Percentiles rank a stretch among this genome's conserved stretches.
phyloP scores from a whole-genome alignment of 2,329 filamentous ascomycete species.

The Penicillium freii region DNA sequence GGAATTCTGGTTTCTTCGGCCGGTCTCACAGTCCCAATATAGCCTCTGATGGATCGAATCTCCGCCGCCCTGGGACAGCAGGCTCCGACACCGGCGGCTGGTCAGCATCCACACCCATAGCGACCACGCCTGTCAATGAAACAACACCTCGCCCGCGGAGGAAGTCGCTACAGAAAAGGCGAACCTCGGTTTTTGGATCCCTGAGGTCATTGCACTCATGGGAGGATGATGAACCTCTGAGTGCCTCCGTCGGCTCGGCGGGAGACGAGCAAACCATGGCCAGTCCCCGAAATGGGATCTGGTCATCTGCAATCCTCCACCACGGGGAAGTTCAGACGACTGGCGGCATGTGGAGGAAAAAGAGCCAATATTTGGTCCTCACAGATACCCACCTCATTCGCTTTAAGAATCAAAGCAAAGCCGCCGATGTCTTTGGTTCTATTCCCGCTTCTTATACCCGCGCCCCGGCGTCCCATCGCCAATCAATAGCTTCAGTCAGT shows the following conservation, averaged over 20 bases:
- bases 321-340: constrained; percentile 70
- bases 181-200: constrained; percentile 60
- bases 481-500: constrained; percentile 59
- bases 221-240: constrained; percentile 53
- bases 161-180: constrained; percentile 47
- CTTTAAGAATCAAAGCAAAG: constrained; percentile 66
- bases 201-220: constrained; percentile 53
- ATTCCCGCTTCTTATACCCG: constrained; percentile 45
- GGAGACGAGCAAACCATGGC: constrained; percentile 47
- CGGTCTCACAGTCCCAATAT: constrained; percentile 26
- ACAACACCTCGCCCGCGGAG: constrained; percentile 37
- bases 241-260: constrained; percentile 53
- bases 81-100: constrained; percentile 27
- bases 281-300: constrained; percentile 38
- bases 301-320: constrained; percentile 54
- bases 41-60: constrained; percentile 29
- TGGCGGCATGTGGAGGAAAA: constrained; percentile 68
- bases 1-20: constrained; percentile 42
- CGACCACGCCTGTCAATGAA: constrained; percentile 24
- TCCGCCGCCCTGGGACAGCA: constrained; percentile 30
- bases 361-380: constrained; percentile 69
- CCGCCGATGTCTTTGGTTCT: constrained; percentile 60
- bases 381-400: constrained; percentile 67
- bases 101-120: constrained; percentile 14
- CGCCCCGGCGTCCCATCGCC: constrained; percentile 50